Evolutionary conservation across 768 basidiomycete genomes (phyloP).

Genomic region (Gloeophyllum trabeum): DNA sequence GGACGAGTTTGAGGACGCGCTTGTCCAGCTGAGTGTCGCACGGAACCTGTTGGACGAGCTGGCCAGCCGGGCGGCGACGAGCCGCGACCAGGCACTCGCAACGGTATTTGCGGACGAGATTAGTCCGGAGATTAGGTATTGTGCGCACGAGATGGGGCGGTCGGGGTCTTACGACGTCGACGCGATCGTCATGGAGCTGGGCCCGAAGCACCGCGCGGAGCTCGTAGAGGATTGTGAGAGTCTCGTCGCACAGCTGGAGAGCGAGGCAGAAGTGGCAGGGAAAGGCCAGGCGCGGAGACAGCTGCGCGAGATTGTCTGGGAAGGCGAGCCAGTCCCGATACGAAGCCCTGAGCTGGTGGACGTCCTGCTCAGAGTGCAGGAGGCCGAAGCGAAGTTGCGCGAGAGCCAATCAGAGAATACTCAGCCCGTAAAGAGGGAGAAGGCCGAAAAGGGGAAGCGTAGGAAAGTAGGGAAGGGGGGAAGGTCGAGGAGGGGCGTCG

Average conservation of each 20-base stretch:
- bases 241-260: conserved; percentile 38
- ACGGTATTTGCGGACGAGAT: conserved; percentile 78
- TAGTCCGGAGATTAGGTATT: conserved; percentile 85
- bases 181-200: conserved; percentile 55
- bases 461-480: conserved; percentile 23
- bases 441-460: conserved; percentile 11
- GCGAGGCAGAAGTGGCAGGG: conserved; percentile 25
- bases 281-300: conserved; percentile 35
- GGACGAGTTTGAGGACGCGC: conserved; percentile 63
- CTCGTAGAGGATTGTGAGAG: conserved; percentile 55
- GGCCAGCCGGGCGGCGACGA: conserved; percentile 49
- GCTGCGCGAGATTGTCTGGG: conserved; percentile 61
- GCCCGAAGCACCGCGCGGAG: conserved; percentile 40
- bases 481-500: conserved; percentile 64
- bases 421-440: neutral
- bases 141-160: conserved; percentile 79
- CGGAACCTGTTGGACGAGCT: conserved; percentile 61
- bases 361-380: conserved; percentile 73
- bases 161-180: conserved; percentile 75
- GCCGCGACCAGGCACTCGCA: conserved; percentile 81
- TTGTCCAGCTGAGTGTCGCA: conserved; percentile 74
- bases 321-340: conserved; percentile 73
- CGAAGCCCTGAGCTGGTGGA: conserved; percentile 88
- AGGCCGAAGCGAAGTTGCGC: conserved; percentile 50
- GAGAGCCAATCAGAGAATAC: too few species aligned